Conservation (phyloP, 2,329 filamentous ascomycete genomes). For the Seiridium unicorne region DNA sequence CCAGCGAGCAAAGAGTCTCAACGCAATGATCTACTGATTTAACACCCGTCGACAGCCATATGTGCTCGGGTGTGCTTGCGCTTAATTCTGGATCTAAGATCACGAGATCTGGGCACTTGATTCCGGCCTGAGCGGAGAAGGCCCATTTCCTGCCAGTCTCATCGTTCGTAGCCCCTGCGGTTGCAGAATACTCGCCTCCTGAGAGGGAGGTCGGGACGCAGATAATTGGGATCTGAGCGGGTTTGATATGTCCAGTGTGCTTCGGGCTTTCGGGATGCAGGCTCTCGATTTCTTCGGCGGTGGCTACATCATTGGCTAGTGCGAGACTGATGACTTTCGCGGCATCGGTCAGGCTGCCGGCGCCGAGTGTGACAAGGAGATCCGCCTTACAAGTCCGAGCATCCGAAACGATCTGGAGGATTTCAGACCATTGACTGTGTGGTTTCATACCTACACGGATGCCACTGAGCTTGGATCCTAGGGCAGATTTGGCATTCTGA, state of each 20-base stretch:
- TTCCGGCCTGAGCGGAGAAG: slow-evolving; percentile 25
- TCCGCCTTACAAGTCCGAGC: slow-evolving; percentile 37
- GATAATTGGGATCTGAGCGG: slow-evolving; percentile 26
- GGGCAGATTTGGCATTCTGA: slow-evolving; percentile 33
- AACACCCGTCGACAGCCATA: slow-evolving; percentile 57
- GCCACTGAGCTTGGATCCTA: slow-evolving; percentile 43
- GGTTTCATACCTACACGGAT: slow-evolving; percentile 48
- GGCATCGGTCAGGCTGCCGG: slow-evolving; percentile 53
- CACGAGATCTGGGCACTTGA: slow-evolving; percentile 46
- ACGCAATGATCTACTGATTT: slow-evolving; percentile 31
- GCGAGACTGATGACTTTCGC: slow-evolving; percentile 51
- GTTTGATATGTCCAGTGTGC: slow-evolving; percentile 20
- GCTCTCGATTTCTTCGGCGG: slow-evolving; percentile 34
- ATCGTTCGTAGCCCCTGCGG: slow-evolving; percentile 28
- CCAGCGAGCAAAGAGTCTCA: slow-evolving; percentile 25
- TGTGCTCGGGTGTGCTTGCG: slow-evolving; percentile 45
- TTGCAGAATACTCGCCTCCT: slow-evolving; percentile 32
- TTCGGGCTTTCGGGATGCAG: slow-evolving; percentile 25
- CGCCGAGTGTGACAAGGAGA: slow-evolving; percentile 52
- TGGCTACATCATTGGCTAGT: slow-evolving; percentile 44
- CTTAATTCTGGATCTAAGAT: slow-evolving; percentile 55
- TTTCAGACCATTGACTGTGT: slow-evolving; percentile 53
- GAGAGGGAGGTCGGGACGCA: slow-evolving; percentile 34
- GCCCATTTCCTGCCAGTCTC: slow-evolving; percentile 22
- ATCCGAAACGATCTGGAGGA: slow-evolving; percentile 44